These are phyloP conservation scores for Oryza rufipogon DNA, from an alignment of 176 grass and related monocot species.

Conservation along the genomic window DNA sequence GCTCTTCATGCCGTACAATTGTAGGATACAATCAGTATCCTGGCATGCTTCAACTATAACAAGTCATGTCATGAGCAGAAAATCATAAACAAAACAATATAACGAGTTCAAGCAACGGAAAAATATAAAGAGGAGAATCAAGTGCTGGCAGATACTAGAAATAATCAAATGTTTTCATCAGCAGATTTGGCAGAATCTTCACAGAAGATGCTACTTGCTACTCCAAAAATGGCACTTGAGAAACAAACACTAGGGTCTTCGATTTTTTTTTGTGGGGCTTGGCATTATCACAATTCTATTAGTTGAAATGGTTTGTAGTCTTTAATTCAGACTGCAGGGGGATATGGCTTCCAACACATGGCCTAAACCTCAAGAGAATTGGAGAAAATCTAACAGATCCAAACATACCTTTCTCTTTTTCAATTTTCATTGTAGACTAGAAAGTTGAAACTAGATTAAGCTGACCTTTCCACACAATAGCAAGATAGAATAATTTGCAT, in stretches of 20 bases:
- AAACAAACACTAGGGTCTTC: not conserved
- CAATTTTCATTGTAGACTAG: conserved; percentile 9
- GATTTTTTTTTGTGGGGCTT: not conserved
- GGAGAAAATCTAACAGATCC: not conserved
- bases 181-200: not conserved
- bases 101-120: not conserved
- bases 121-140: not conserved
- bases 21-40: not conserved
- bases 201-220: not conserved
- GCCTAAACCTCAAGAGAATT: not conserved
- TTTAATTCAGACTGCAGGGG: not conserved
- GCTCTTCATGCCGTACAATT: not conserved
- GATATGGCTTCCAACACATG: not conserved
- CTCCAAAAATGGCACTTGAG: not conserved
- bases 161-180: not conserved
- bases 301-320: not conserved
- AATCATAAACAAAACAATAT: not conserved
- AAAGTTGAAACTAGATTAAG: not conserved
- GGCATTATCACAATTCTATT: not conserved
- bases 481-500: not conserved
- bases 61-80: not conserved
- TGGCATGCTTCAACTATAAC: not conserved
- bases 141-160: not conserved
- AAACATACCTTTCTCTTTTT: not conserved
- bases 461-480: not conserved